Base-by-base conservation (phyloP, 2,329 filamentous ascomycete species). In the Phialophora expanda region DNA sequence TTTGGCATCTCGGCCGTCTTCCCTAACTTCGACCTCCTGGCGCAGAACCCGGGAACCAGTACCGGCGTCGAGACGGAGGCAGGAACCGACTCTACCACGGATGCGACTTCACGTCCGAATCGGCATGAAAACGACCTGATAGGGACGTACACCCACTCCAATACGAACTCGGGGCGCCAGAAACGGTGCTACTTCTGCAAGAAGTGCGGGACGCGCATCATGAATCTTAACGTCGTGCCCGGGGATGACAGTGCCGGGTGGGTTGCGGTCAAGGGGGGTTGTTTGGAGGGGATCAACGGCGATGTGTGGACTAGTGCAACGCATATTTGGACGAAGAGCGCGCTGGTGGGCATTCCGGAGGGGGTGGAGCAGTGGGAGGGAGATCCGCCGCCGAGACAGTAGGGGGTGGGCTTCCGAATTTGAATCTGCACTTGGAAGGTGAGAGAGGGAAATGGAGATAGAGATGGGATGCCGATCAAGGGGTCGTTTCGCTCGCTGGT, bases 1-100 rank as follows among this genome's bases (percentile, higher is more conserved):
- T 90, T 89, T 76, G 89, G 88, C 30, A 85, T 87, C 34, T 88
- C 87, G 41, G 89, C 89, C 70, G 89, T 90, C 66, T 91, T 90
- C 71, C 89, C 88, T 0, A 81, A 81, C n/a, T 91, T 91, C 66
- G 75, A 80, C 9, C 77, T 90, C 30, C 86, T 53, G 26, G 48
- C 46, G 2, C 58, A 61, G 34, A 55, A 26, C 17, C 30, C 32
- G 34, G 32, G 48, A 87, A 0, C 75, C 56, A 14, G 68, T 59
- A 17, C 30, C 22, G 32, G 32, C 9, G 32, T 12, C 32, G 3
- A 12, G 22, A 20, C 38, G 5, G n/a, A n/a, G 17, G 3, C 26
- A 12, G n/a, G 24, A 41, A 7, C 56, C 26, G 48, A 41, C 61
- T 53, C 51, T 51, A 56, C 22, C 44, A 34, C n/a, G 17, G 62